phyloP scores from a whole-genome alignment of 345 rosid species.

The Euphorbia peplus region DNA sequence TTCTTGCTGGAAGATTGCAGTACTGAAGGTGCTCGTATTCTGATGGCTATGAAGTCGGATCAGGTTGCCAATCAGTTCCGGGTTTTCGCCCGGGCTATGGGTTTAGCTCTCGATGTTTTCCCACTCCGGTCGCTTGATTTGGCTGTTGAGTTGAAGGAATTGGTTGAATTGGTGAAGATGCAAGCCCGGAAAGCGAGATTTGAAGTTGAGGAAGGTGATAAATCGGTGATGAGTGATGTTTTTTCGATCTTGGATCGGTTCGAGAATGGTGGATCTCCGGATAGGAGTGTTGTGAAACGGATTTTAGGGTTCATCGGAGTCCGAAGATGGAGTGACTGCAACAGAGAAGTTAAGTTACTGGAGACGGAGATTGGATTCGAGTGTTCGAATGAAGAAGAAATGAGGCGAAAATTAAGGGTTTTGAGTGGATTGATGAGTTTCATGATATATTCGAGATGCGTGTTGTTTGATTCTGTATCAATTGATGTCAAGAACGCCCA shows the following conservation, averaged over 20 bases:
- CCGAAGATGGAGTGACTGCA: conserved; percentile 58
- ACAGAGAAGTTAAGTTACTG: conserved; percentile 51
- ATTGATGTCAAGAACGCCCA: conserved; percentile 27
- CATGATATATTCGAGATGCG: conserved; percentile 57
- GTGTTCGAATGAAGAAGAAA: conserved; percentile 30
- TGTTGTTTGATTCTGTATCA: conserved; percentile 42
- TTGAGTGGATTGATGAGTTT: conserved; percentile 56
- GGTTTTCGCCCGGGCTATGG: conserved; percentile 42
- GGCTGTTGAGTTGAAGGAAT: conserved; percentile 50
- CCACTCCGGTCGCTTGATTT: conserved; percentile 41
- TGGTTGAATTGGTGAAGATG: conserved; percentile 38
- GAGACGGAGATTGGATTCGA: conserved; percentile 44
- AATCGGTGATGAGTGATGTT: conserved; percentile 33
- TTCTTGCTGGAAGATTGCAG: conserved; percentile 61
- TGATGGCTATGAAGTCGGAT: conserved; percentile 57
- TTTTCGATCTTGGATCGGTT: conserved; percentile 42
- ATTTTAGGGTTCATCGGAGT: conserved; percentile 54
- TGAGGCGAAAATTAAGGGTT: conserved; percentile 28
- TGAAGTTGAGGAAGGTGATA: conserved; percentile 43
- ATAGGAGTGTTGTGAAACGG: conserved; percentile 24
- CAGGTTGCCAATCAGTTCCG: conserved; percentile 51
- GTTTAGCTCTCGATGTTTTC: conserved; percentile 55
- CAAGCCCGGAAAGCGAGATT: conserved; percentile 53
- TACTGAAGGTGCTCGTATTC: conserved; percentile 52
- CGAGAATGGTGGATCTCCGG: conserved; percentile 46